These are phyloP conservation scores for Tolypocladium paradoxum DNA, from an alignment of 2,329 filamentous ascomycete species.

Conservation along the genomic window DNA sequence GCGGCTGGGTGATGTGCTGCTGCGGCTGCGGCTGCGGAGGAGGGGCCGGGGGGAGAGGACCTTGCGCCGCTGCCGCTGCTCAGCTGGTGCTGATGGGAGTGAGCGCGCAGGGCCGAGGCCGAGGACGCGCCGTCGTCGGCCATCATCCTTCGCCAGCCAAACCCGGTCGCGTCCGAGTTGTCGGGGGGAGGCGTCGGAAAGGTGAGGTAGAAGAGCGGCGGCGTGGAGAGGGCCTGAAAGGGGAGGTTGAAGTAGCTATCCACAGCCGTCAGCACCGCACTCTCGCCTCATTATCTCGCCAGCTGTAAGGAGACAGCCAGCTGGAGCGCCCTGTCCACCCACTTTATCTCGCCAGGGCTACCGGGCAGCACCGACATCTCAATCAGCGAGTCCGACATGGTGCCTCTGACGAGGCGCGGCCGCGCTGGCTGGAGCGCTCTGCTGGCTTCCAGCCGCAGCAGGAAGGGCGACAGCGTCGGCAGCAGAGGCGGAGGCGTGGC, in stretches of 20 bases:
- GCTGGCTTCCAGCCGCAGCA: background rate
- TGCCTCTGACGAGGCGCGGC: background rate
- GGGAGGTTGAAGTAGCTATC: constrained; percentile 23
- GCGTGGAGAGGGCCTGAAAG: constrained; percentile 4
- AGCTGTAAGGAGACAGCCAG: background rate
- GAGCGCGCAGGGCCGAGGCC: background rate
- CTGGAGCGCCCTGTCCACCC: background rate
- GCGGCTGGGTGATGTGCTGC: background rate
- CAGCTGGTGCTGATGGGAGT: background rate
- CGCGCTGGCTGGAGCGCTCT: background rate
- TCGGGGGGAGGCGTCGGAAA: constrained; percentile 4
- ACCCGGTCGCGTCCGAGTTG: background rate
- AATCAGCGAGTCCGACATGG: constrained; percentile 10
- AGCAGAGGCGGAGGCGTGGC: background rate
- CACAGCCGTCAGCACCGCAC: background rate
- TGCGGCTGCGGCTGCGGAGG: background rate
- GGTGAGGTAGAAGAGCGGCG: constrained; percentile 9
- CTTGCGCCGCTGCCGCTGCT: background rate
- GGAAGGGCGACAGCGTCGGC: background rate
- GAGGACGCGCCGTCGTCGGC: constrained; percentile 4
- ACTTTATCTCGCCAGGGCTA: constrained; percentile 13
- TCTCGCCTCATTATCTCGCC: background rate
- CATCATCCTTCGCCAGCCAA: constrained; percentile 3
- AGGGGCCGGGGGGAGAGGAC: background rate
- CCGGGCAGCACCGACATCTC: constrained; percentile 1